phyloP scores from a whole-genome alignment of 169 alveolate species.

The Besnoitia besnoiti region DNA sequence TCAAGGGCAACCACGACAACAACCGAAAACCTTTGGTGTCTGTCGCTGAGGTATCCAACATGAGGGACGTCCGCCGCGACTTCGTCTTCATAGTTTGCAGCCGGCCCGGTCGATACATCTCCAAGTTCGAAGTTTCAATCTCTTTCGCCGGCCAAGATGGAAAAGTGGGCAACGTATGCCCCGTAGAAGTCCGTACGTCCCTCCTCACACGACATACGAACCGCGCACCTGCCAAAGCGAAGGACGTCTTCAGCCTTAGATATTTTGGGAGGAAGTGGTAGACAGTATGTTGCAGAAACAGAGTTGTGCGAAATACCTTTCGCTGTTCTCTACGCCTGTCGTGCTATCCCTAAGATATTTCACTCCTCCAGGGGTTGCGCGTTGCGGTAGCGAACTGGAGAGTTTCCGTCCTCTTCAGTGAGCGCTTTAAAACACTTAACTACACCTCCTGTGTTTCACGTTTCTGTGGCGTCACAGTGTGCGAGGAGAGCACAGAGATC shows the following conservation, averaged over 20 bases:
- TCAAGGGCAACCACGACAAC: slow-evolving; percentile 35
- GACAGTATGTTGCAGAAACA: too few relatives aligned
- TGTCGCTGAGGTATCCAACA: slow-evolving; percentile 21
- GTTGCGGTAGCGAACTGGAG: too few relatives aligned
- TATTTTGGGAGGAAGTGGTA: too few relatives aligned
- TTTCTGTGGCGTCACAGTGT: background rate
- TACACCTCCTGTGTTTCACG: background rate
- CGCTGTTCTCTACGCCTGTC: too few relatives aligned
- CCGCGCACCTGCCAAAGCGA: too few relatives aligned
- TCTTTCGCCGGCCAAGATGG: background rate
- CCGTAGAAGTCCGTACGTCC: slow-evolving; percentile 18
- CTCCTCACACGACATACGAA: too few relatives aligned
- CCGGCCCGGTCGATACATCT: slow-evolving; percentile 25
- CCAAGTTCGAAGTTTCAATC: background rate
- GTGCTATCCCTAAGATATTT: too few relatives aligned
- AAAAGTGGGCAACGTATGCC: background rate
- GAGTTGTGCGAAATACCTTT: too few relatives aligned
- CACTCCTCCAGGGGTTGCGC: too few relatives aligned
- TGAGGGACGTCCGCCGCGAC: background rate
- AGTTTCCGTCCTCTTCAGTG: too few relatives aligned
- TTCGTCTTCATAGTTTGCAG: slow-evolving; percentile 10
- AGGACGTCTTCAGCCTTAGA: too few relatives aligned
- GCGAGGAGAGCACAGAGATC: slow-evolving; percentile 17
- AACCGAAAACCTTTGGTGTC: slow-evolving; percentile 22
- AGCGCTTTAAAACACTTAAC: too few relatives aligned